Conservation (phyloP, 2,329 filamentous ascomycete species). For the Hypoxylon sp. region DNA sequence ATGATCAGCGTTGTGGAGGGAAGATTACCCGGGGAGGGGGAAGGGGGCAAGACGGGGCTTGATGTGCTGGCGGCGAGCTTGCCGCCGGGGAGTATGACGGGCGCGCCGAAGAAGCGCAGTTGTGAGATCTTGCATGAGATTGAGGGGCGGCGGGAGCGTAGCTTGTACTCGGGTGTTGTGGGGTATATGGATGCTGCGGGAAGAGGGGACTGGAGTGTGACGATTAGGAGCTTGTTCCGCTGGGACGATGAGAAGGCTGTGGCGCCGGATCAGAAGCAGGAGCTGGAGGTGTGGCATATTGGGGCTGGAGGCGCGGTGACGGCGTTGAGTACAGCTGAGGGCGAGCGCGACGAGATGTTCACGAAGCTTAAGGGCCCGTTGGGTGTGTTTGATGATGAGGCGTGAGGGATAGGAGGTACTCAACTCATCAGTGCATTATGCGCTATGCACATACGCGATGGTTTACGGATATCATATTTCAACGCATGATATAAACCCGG, state of each 20-base stretch:
- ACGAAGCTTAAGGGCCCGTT: constrained; percentile 76
- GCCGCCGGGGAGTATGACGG: constrained; percentile 96
- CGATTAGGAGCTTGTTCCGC: constrained; percentile 85
- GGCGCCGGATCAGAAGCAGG: constrained; percentile 49
- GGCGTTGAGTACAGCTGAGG: constrained; percentile 81
- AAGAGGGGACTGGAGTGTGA: constrained; percentile 89
- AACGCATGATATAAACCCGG: neutral
- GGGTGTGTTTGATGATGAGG: constrained; percentile 62
- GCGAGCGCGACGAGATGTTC: constrained; percentile 93
- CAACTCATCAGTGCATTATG: neutral
- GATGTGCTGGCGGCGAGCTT: constrained; percentile 83
- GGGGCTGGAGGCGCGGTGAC: constrained; percentile 94
- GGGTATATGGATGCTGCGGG: constrained; percentile 92
- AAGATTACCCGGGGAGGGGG: constrained; percentile 68
- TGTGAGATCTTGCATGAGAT: constrained; percentile 84
- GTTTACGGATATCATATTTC: neutral
- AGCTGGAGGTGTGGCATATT: constrained; percentile 79
- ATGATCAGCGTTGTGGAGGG: constrained; percentile 92
- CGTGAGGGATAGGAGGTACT: constrained; percentile 30
- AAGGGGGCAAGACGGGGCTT: constrained; percentile 72
- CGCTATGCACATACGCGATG: neutral
- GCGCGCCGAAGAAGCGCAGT: constrained; percentile 92
- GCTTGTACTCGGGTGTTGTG: constrained; percentile 89
- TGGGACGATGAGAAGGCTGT: constrained; percentile 72
- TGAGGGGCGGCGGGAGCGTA: constrained; percentile 74